phyloP scores from a whole-genome alignment of 805 yeast genomes.

The Phaffomyces opuntiae region DNA sequence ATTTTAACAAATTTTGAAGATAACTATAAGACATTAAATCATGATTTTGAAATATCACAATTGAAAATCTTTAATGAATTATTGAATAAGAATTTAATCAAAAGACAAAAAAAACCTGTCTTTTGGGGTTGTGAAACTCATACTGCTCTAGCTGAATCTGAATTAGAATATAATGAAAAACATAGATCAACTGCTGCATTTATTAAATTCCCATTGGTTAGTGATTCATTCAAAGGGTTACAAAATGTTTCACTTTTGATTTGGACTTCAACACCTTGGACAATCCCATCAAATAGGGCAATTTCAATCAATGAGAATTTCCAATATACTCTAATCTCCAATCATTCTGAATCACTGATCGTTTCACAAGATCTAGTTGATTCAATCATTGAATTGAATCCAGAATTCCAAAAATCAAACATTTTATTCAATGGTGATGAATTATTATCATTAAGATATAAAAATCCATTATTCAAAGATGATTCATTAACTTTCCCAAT shows the following conservation, averaged over 20 bases:
- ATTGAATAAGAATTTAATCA: constrained; percentile 59
- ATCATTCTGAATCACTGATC: constrained; percentile 38
- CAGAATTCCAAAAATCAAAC: constrained; percentile 16
- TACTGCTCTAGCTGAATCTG: constrained; percentile 96
- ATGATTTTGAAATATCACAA: constrained; percentile 69
- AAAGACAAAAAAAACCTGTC: constrained; percentile 88
- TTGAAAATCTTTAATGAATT: constrained; percentile 60
- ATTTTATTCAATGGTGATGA: constrained; percentile 34
- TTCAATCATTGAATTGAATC: constrained; percentile 28
- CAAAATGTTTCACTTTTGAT: constrained; percentile 38
- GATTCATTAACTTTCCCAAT: constrained; percentile 39
- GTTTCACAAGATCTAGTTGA: constrained; percentile 49
- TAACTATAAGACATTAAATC: constrained; percentile 68
- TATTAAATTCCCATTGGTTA: constrained; percentile 54
- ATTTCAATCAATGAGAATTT: constrained; percentile 60
- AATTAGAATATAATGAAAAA: constrained; percentile 72
- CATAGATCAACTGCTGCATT: constrained; percentile 66
- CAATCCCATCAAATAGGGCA: constrained; percentile 81
- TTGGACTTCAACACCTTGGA: constrained; percentile 99
- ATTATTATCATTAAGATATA: constrained; percentile 39
- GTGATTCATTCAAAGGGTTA: constrained; percentile 11
- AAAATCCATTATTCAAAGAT: constrained; percentile 36
- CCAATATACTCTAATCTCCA: constrained; percentile 45
- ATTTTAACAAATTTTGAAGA: constrained; percentile 78
- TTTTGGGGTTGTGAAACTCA: constrained; percentile 95